Evolutionary conservation across 2,329 filamentous ascomycete species (phyloP), one percentile per base, ranked within the genome.

Genomic region (Fusarium buxicola): DNA sequence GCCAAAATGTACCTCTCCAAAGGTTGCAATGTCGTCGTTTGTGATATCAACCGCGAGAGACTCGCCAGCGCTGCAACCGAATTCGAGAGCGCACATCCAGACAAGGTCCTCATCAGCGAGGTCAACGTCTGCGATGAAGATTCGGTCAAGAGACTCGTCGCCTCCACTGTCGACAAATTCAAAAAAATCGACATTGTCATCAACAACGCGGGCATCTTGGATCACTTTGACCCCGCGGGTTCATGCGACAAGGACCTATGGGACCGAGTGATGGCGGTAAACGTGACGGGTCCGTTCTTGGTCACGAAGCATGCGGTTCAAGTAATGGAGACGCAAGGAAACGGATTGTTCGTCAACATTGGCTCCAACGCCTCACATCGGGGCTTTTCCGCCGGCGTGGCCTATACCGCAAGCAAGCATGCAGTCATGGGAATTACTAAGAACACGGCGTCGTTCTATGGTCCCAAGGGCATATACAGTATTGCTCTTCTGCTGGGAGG

Each of bases 191-290:
- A 89, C 71, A 75, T 86, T n/a, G 75, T 88, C 6, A 72, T 87
- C 67, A 86, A 86, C 74, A 85, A 84, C 58, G 84, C 84, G 9
- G 86, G 81, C 18, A 77, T 87, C 53, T 83, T 85, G 76, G 86
- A 88, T 67, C 75, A 73, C 25, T 85, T 87, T 63, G 80, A 84
- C 38, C 80, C 83, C 1, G 82, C 81, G 0, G 85, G 81, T 13
- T 76, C 77, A 8, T 71, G 81, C 46, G 76, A 81, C 16, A 75
- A 76, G 55, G 73, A 72, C 2, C 66, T 79, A 2, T 88, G 84
- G 84, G 79, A 87, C 57, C 75, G 75, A 5, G 81, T 87, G 7
- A 77, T 89, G 31, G 78, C 76, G 11, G 74, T 87, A 58, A 88
- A 88, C 64, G 72, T 87, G 31, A 87, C 82, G 7, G 85, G 83